Evolutionary conservation across 495 filamentous ascomycete genomes (phyloP).

Genomic region (Neurospora tetraspora): DNA sequence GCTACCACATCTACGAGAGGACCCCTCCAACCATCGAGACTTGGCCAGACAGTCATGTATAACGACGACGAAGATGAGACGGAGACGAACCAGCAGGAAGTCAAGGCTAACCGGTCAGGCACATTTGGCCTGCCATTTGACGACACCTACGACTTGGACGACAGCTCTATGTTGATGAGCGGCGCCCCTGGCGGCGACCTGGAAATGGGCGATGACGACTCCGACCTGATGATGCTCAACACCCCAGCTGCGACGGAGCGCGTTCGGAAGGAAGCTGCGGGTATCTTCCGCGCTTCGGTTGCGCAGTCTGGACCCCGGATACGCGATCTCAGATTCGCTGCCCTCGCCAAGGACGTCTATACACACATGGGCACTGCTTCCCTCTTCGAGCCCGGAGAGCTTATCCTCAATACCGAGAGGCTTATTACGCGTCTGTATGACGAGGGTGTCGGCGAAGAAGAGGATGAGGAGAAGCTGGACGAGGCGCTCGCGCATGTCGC

Average conservation of each 20-base stretch:
- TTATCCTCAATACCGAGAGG: conserved; percentile 48
- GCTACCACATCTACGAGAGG: conserved; percentile 7
- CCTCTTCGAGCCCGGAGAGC: conserved; percentile 38
- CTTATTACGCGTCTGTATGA: conserved; percentile 44
- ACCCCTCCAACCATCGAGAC: conserved; percentile 25
- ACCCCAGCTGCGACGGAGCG: conserved; percentile 38
- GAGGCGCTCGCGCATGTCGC: conserved; percentile 45
- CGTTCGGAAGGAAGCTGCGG: conserved; percentile 33
- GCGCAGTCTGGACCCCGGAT: conserved; percentile 23
- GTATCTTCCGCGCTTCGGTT: conserved; percentile 34
- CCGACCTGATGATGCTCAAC: conserved; percentile 36
- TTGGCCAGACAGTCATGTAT: conserved; percentile 26
- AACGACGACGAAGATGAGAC: conserved; percentile 20
- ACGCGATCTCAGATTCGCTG: conserved; percentile 31
- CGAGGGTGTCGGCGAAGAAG: conserved; percentile 42
- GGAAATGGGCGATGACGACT: conserved; percentile 21
- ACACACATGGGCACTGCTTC: conserved; percentile 32
- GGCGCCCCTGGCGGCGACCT: not conserved
- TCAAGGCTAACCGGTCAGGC: conserved; percentile 20
- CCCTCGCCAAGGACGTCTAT: conserved; percentile 43
- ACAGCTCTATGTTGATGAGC: conserved; percentile 24
- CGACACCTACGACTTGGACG: conserved; percentile 22
- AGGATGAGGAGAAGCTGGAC: conserved; percentile 45
- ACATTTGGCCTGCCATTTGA: conserved; percentile 25
- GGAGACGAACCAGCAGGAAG: conserved; percentile 20